phyloP scores from a whole-genome alignment of 371 early-diverging fungal genomes.

The Rhizopus arrhizus region DNA sequence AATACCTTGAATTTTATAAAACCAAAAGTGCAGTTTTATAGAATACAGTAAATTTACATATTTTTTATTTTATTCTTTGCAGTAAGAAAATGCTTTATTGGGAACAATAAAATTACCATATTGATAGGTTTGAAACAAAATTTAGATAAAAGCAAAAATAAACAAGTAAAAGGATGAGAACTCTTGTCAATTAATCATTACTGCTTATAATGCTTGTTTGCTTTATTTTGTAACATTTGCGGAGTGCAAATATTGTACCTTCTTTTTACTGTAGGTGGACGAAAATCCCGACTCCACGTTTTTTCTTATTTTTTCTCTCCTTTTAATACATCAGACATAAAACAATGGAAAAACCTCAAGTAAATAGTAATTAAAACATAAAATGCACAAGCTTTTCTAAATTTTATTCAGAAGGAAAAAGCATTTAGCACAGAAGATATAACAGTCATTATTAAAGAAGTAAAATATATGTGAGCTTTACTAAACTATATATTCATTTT shows the following conservation, averaged over 20 bases:
- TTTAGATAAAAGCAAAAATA: too few relatives aligned
- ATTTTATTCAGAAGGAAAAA: conserved; percentile 15
- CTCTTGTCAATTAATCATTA: too few relatives aligned
- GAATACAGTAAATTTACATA: too few relatives aligned
- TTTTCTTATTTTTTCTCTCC: not conserved
- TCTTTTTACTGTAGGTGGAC: not conserved
- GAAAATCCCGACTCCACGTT: not conserved
- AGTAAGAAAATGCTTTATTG: too few relatives aligned
- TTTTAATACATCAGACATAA: not conserved
- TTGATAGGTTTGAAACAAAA: too few relatives aligned
- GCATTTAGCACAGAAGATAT: conserved; percentile 32
- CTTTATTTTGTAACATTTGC: not conserved
- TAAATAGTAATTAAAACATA: not conserved
- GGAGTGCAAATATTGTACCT: not conserved
- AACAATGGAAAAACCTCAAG: conserved; percentile 1
- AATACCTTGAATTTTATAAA: too few relatives aligned
- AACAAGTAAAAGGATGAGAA: too few relatives aligned
- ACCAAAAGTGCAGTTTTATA: too few relatives aligned
- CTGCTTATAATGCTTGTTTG: too few relatives aligned
- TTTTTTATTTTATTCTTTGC: too few relatives aligned
- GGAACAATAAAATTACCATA: too few relatives aligned
- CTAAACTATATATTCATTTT: not conserved
- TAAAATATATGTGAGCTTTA: conserved; percentile 8
- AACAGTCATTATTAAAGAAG: conserved; percentile 36
- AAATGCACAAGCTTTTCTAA: not conserved